phyloP scores from a whole-genome alignment of 139 green algal genomes.

The Auxenochlorella pyrenoidosa region DNA sequence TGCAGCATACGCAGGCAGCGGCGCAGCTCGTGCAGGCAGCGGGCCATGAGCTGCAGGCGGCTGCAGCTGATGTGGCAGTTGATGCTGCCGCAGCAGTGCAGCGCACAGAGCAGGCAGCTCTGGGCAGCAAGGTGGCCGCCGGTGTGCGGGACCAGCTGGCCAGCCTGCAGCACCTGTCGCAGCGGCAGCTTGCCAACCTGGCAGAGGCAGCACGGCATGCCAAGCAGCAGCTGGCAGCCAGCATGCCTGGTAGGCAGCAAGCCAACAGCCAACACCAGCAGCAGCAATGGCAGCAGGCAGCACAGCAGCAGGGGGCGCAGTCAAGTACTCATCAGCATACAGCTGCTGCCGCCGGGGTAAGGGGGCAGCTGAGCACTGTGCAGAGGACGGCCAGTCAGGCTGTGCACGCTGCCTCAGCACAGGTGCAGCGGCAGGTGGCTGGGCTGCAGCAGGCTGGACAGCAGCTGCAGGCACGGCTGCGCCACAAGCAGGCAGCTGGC shows the following conservation, averaged over 20 bases:
- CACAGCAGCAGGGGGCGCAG: neutral
- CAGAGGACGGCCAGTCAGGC: neutral
- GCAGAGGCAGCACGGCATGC: neutral
- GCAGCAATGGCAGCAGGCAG: neutral
- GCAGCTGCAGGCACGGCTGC: neutral
- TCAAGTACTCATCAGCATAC: neutral
- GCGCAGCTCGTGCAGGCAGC: neutral
- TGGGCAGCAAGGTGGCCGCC: neutral
- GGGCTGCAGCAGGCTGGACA: constrained; percentile 11
- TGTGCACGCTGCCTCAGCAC: neutral
- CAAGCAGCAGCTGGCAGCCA: constrained; percentile 2
- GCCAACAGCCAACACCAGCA: neutral
- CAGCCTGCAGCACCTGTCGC: neutral
- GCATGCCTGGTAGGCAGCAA: neutral
- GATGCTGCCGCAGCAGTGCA: neutral
- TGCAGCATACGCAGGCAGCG: neutral
- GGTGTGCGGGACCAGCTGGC: constrained; percentile 3
- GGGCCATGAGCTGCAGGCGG: neutral
- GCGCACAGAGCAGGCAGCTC: neutral
- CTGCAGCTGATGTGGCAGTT: neutral
- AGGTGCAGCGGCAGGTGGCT: neutral
- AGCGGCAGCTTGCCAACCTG: constrained; percentile 22
- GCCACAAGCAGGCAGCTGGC: neutral
- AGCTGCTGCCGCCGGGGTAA: neutral
- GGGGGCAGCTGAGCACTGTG: neutral